phyloP scores from a whole-genome alignment of 129 eudicot species.

The Daucus carota region DH1_v3.0 NC_030385.2:12536001-12536500 shows the following conservation, averaged over 20 bases:
- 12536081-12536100: not conserved
- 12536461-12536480: not conserved
- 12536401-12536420: not conserved
- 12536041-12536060: not conserved
- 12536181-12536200: not conserved
- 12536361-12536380: not conserved
- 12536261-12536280: not conserved
- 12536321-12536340: not conserved
- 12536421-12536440: not conserved
- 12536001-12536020: not conserved
- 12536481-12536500: too few species aligned
- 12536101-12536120: not conserved
- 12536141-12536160: too few species aligned
- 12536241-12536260: not conserved
- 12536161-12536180: not conserved
- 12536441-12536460: conserved; percentile 1
- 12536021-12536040: not conserved
- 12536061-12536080: not conserved
- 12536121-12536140: too few species aligned
- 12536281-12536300: not conserved
- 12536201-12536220: not conserved
- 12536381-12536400: not conserved
- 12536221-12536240: not conserved
- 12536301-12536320: not conserved
- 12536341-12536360: not conserved